Percentiles rank a stretch among this genome's conserved stretches.
Evolutionary conservation across 768 basidiomycete genomes (phyloP).

Genomic region (Mycena albidolilacea): DNA sequence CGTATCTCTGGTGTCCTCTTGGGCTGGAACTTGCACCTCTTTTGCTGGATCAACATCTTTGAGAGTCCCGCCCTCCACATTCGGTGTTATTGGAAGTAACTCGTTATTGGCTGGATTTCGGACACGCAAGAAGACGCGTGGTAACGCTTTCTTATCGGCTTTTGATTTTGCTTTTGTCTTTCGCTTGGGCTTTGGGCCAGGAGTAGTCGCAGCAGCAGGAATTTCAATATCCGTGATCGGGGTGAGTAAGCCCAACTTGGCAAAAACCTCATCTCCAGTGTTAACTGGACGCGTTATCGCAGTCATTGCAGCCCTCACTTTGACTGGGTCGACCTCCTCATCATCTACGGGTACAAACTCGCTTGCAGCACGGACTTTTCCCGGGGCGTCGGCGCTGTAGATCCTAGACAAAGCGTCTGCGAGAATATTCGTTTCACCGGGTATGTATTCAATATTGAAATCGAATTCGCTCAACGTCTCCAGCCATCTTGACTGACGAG

Average conservation of each 20-base stretch:
- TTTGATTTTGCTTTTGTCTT: not conserved
- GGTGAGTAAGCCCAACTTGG: not conserved
- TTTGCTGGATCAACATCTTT: not conserved
- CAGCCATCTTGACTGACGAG: constrained; percentile 54
- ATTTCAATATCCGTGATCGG: not conserved
- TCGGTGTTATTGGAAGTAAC: not conserved
- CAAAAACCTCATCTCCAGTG: constrained; percentile 10
- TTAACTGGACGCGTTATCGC: constrained; percentile 5
- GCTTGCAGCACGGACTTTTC: constrained; percentile 17
- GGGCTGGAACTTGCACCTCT: too few relatives aligned
- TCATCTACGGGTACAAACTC: constrained; percentile 27
- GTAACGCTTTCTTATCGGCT: not conserved
- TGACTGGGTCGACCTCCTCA: not conserved
- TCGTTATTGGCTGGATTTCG: constrained; percentile 10
- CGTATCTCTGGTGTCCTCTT: too few relatives aligned
- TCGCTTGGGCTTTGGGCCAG: not conserved
- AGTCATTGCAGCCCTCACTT: not conserved
- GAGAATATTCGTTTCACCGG: constrained; percentile 47
- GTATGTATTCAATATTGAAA: constrained; percentile 28
- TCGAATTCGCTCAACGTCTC: constrained; percentile 48
- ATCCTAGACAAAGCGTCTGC: constrained; percentile 50
- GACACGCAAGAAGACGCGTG: constrained; percentile 17
- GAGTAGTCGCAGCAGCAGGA: not conserved
- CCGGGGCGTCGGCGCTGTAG: constrained; percentile 36
- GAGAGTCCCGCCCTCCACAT: constrained; percentile 11